Evolutionary conservation across 2,329 filamentous ascomycete species (phyloP).

Genomic region (Cladophialophora yegresii): DNA sequence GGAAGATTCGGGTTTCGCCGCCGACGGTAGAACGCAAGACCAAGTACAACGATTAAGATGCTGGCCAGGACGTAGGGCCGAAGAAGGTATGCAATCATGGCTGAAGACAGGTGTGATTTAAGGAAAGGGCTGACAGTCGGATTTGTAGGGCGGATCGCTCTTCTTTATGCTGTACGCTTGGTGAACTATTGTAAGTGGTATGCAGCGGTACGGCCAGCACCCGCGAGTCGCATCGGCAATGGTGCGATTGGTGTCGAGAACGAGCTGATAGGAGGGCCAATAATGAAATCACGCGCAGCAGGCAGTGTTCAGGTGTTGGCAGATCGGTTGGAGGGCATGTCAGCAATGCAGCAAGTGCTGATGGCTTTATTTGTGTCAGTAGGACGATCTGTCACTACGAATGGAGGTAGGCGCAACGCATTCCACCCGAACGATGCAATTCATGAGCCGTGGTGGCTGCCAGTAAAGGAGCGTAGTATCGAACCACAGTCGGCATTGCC

Average conservation of each 20-base stretch:
- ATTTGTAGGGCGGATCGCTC: not conserved
- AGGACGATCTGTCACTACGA: not conserved
- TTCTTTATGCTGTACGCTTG: not conserved
- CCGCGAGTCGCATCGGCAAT: not conserved
- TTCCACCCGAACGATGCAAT: not conserved
- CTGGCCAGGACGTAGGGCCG: constrained; percentile 8
- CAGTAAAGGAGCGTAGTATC: not conserved
- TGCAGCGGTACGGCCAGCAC: not conserved
- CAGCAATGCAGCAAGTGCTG: constrained; percentile 1
- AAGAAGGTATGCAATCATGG: constrained; percentile 20
- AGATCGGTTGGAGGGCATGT: not conserved
- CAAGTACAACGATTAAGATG: constrained; percentile 6
- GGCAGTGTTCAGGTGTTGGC: not conserved
- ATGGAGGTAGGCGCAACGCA: not conserved
- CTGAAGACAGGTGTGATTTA: not conserved
- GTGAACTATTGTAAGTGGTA: not conserved
- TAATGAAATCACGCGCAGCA: not conserved
- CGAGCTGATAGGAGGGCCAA: not conserved
- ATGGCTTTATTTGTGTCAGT: not conserved
- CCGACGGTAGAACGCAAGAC: not conserved
- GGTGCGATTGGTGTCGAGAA: not conserved
- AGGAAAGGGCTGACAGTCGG: not conserved
- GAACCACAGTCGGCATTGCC: constrained; percentile 9
- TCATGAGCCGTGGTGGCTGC: no score
- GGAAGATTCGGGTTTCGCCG: constrained; percentile 13